Conservation (phyloP, 176 grass and related monocot species). For the Bromus sterilis region DNA sequence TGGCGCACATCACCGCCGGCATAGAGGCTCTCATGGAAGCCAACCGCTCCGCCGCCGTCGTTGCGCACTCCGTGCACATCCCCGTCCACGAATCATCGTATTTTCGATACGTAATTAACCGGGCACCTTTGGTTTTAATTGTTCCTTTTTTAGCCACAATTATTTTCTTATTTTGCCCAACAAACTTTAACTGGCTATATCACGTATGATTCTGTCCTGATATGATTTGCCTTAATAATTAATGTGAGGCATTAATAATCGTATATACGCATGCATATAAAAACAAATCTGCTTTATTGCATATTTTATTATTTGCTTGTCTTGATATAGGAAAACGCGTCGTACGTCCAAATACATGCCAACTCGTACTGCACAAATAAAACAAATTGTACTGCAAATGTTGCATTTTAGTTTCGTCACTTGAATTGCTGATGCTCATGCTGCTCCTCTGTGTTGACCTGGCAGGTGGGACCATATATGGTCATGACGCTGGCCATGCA, state of each 20-base stretch:
- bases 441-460: not conserved
- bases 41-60: not conserved
- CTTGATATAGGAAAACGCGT: not conserved
- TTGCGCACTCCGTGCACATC: not conserved
- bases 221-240: not conserved
- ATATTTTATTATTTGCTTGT: too few relatives aligned
- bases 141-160: not conserved
- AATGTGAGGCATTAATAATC: not conserved
- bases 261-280: not conserved
- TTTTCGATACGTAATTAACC: not conserved
- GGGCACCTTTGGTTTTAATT: not conserved
- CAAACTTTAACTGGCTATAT: not conserved
- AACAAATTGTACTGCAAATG: not conserved
- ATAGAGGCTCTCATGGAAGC: not conserved
- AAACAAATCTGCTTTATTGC: not conserved
- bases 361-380: not conserved
- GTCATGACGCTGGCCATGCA: constrained; percentile 25
- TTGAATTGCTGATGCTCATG: too few relatives aligned
- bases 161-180: not conserved
- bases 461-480: constrained; percentile 5
- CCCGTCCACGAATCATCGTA: not conserved
- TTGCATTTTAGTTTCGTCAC: too few relatives aligned
- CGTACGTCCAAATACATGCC: not conserved
- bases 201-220: not conserved
- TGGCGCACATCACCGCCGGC: constrained; percentile 2